Evolutionary conservation across 2,329 filamentous ascomycete species (phyloP).

Genomic region (Alternaria sp.): DNA sequence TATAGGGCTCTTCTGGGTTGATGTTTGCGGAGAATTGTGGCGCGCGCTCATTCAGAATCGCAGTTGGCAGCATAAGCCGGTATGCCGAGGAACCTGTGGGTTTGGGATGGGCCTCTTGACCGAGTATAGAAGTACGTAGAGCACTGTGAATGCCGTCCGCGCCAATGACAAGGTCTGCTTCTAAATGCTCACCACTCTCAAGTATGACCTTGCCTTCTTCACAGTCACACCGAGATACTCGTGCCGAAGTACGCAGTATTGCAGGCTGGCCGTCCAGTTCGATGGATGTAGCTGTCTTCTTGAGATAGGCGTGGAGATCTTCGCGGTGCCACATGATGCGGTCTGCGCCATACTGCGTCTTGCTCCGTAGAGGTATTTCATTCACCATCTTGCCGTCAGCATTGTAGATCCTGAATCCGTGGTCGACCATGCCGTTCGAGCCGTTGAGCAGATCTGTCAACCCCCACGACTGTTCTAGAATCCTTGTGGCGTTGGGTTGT

Average conservation of each 20-base stretch:
- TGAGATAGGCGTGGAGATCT: slow-evolving; percentile 54
- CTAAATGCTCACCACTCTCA: slow-evolving; percentile 50
- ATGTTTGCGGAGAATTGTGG: slow-evolving; percentile 35
- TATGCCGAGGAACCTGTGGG: slow-evolving; percentile 51
- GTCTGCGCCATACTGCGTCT: slow-evolving; percentile 47
- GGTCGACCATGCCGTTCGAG: slow-evolving; percentile 45
- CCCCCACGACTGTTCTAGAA: slow-evolving; percentile 40
- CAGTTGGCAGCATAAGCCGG: slow-evolving; percentile 43
- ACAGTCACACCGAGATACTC: slow-evolving; percentile 52
- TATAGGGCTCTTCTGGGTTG: slow-evolving; percentile 49
- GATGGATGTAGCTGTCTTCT: slow-evolving; percentile 48
- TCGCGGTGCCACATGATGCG: slow-evolving; percentile 52
- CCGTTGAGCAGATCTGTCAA: slow-evolving; percentile 34
- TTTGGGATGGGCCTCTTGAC: slow-evolving; percentile 24
- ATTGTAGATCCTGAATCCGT: slow-evolving; percentile 47
- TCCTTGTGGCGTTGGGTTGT: slow-evolving; percentile 52
- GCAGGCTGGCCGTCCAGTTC: slow-evolving; percentile 40
- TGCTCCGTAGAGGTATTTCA: slow-evolving; percentile 39
- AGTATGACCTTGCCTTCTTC: slow-evolving; percentile 52
- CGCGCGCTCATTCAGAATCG: slow-evolving; percentile 8
- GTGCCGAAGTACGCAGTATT: slow-evolving; percentile 50
- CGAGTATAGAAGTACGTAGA: slow-evolving; percentile 30
- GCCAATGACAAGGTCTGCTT: slow-evolving; percentile 59
- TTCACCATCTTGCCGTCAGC: slow-evolving; percentile 40
- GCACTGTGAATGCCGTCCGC: slow-evolving; percentile 58